A percentile compares a stretch with the other conserved stretches of the same genome.
Conservation (phyloP, 768 basidiomycete genomes). For the Paxillus rubicundulus region DNA sequence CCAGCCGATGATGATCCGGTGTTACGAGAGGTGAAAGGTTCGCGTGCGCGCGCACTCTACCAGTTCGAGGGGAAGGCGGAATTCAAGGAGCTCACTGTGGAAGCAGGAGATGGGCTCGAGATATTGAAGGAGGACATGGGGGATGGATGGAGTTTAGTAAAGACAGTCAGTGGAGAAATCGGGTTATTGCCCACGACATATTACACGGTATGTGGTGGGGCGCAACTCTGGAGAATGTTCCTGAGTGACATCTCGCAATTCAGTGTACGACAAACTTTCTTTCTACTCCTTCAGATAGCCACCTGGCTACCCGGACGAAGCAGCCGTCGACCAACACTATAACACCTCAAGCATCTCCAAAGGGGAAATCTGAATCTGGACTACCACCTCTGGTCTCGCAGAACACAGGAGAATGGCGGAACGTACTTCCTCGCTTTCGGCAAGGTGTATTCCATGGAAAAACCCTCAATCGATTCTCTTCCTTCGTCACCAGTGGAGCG, state of each 20-base stretch:
- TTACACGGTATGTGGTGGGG: slow-evolving; percentile 55
- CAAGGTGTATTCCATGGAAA: slow-evolving; percentile 74
- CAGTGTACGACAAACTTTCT: slow-evolving; percentile 70
- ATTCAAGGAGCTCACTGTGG: slow-evolving; percentile 66
- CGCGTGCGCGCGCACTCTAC: slow-evolving; percentile 67
- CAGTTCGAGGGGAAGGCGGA: slow-evolving; percentile 73
- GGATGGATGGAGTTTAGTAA: slow-evolving; percentile 81
- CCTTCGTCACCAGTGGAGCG: slow-evolving; percentile 82
- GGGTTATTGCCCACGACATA: slow-evolving; percentile 70
- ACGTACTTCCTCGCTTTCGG: slow-evolving; percentile 61
- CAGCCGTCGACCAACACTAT: slow-evolving; percentile 45
- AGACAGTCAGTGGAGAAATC: slow-evolving; percentile 52
- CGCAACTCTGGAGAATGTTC: not conserved
- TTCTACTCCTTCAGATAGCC: slow-evolving; percentile 42
- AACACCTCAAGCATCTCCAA: slow-evolving; percentile 46
- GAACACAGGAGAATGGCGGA: slow-evolving; percentile 66
- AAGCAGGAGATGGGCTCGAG: slow-evolving; percentile 68
- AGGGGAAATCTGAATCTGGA: slow-evolving; percentile 19
- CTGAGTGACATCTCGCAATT: not conserved
- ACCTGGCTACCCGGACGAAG: slow-evolving; percentile 7
- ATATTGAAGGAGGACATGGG: slow-evolving; percentile 70
- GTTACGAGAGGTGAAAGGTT: slow-evolving; percentile 34
- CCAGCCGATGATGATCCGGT: slow-evolving; percentile 37
- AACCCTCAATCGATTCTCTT: slow-evolving; percentile 80
- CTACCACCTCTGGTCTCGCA: slow-evolving; percentile 54